Evolutionary conservation across 306 rosid genomes (phyloP), one percentile per base, ranked within the genome.

Genomic region (Erythrophleum fordii): DNA sequence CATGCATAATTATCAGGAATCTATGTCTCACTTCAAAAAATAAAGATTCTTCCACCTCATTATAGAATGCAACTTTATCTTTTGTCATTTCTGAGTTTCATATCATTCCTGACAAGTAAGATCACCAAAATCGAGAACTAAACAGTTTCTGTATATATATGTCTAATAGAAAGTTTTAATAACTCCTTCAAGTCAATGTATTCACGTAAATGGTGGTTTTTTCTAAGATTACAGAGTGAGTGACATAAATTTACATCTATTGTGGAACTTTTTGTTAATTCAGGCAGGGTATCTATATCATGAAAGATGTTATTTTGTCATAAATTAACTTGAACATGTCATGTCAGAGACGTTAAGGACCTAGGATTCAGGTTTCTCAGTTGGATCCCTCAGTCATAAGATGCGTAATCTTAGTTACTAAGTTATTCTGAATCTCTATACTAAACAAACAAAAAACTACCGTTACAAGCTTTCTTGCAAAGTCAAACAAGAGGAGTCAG

Each of bases 401-500:
- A 69, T 14, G 35, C 7, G 29, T 26, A 14, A 6, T 16, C 39
- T 23, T 8, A 8, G 75, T 69, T 49, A 44, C 23, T 7, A 58
- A 56, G 41, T 72, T n/a, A 37, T 35, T 35, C 59, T 22, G 67
- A 59, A 17, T 28, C 41, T 81, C 7, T 44, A 49, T 35, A 67
- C 48, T 66, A 56, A 73, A 73, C 41, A 77, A 49, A 59, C 72
- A 62, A 46, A 39, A 52, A 51, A 56, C 20, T 25, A 65, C 70
- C 67, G 58, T n/a, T 31, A 48, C 69, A 55, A 65, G 77, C 9
- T n/a, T 69, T 14, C 80, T 42, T 23, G 69, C 26, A 20, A 70
- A 78, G 72, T 80, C 73, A 34, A 35, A 72, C 64, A 71, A 75
- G 28, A 82, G 69, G 58, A 79, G 51, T 39, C 53, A 58, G 61